Conservation (phyloP, 805 yeast genomes). For the Isabelozyma heimii region DNA sequence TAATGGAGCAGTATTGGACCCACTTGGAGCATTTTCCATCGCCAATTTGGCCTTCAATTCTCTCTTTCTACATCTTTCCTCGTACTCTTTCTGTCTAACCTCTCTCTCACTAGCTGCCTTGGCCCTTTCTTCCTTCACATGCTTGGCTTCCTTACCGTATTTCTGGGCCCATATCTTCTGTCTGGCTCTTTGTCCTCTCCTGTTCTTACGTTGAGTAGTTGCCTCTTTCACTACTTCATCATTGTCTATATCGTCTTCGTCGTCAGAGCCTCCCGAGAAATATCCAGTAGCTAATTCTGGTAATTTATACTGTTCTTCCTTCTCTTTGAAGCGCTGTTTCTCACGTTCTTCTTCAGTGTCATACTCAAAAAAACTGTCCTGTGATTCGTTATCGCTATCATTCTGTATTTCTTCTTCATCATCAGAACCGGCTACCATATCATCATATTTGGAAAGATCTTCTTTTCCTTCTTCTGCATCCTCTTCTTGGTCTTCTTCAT, state of each 20-base stretch:
- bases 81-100: constrained; percentile 60
- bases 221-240: constrained; percentile 52
- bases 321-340: constrained; percentile 16
- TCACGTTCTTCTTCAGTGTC: constrained; percentile 15
- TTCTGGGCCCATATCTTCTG: constrained; percentile 95
- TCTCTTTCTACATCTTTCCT: constrained; percentile 69
- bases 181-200: constrained; percentile 97
- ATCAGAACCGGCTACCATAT: constrained; percentile 42
- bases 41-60: constrained; percentile 45
- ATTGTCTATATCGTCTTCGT: constrained; percentile 42
- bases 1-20: constrained; percentile 38
- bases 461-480: constrained; percentile 24
- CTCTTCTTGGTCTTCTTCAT: constrained; percentile 6
- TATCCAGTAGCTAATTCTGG: constrained; percentile 81
- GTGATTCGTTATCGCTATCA: constrained; percentile 5
- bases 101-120: constrained; percentile 55
- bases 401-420: constrained; percentile 30
- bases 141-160: constrained; percentile 81
- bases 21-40: constrained; percentile 28
- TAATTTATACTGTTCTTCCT: constrained; percentile 34
- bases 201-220: constrained; percentile 67
- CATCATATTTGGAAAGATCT: constrained; percentile 34
- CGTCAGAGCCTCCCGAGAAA: constrained; percentile 79
- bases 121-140: constrained; percentile 65
- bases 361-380: constrained; percentile 40